Conservation (phyloP, 306 rosid genomes). For the Quillaja saponaria region DNA sequence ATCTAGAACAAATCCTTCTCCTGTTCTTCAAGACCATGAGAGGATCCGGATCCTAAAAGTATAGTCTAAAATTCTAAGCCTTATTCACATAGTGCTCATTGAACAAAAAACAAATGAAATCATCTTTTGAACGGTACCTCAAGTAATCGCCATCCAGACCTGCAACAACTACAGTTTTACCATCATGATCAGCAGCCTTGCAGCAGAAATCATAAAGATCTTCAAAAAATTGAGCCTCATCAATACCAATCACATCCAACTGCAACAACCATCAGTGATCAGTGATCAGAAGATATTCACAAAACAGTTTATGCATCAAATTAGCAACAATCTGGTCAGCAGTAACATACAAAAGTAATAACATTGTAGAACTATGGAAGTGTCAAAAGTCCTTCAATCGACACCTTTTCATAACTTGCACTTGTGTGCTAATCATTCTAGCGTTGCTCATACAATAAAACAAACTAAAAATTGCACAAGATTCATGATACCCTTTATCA, state of each 20-base stretch:
- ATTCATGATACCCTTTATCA: too few relatives aligned
- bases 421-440: too few relatives aligned
- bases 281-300: background rate
- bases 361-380: too few relatives aligned
- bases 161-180: slow-evolving; percentile 75
- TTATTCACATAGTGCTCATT: background rate
- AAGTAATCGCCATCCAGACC: slow-evolving; percentile 92
- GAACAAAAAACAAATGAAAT: background rate
- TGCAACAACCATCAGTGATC: slow-evolving; percentile 34
- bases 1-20: too few relatives aligned
- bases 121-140: slow-evolving; percentile 38
- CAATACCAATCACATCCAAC: slow-evolving; percentile 90
- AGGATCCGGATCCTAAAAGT: background rate
- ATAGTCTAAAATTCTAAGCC: background rate
- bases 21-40: too few relatives aligned
- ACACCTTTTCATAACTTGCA: too few relatives aligned
- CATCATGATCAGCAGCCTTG: slow-evolving; percentile 82
- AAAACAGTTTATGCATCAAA: background rate
- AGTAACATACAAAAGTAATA: too few relatives aligned
- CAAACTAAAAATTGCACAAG: too few relatives aligned
- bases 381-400: too few relatives aligned
- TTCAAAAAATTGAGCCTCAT: slow-evolving; percentile 88
- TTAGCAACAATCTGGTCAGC: too few relatives aligned
- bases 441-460: too few relatives aligned
- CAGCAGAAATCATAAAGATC: slow-evolving; percentile 90